phyloP scores from a whole-genome alignment of 495 filamentous ascomycete genomes.

The Penicillium pancosmium region DNA sequence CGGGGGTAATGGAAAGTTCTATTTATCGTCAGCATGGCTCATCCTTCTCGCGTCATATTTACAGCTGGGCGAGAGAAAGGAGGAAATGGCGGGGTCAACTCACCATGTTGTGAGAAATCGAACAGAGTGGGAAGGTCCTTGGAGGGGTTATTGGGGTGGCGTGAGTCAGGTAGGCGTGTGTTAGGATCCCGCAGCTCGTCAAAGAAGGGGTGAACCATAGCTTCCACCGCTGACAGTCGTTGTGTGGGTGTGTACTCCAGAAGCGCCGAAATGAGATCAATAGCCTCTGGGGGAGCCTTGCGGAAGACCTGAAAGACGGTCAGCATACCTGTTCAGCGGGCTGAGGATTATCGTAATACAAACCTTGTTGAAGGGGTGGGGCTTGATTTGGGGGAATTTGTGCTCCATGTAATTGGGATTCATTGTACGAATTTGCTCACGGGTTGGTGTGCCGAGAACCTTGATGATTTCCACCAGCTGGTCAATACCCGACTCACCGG shows the following conservation, averaged over 20 bases:
- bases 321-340: slow-evolving; percentile 11
- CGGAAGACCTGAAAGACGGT: slow-evolving; percentile 75
- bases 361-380: slow-evolving; percentile 96
- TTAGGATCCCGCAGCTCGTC: slow-evolving; percentile 90
- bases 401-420: slow-evolving; percentile 99
- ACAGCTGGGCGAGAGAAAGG: no score
- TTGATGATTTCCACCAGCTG: slow-evolving; percentile 99
- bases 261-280: slow-evolving; percentile 90
- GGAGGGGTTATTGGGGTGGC: slow-evolving; percentile 73
- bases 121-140: slow-evolving; percentile 87
- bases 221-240: slow-evolving; percentile 89
- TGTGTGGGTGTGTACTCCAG: slow-evolving; percentile 97
- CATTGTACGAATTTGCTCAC: slow-evolving; percentile 99
- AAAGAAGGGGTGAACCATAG: slow-evolving; percentile 98
- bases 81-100: slow-evolving; percentile 27
- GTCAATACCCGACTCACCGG: slow-evolving; percentile 98
- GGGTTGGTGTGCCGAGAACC: slow-evolving; percentile 95
- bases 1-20: slow-evolving; percentile 95
- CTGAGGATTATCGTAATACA: slow-evolving; percentile 6
- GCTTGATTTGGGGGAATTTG: slow-evolving; percentile 99
- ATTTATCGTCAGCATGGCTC: slow-evolving; percentile 10
- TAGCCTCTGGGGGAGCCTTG: slow-evolving; percentile 87
- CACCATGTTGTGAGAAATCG: slow-evolving; percentile 93
- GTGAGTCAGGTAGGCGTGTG: slow-evolving; percentile 90
- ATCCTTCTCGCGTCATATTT: no score